Evolutionary conservation across 768 basidiomycete species (phyloP), one percentile per base, ranked within the genome.

Genomic region (Hypsizygus marmoreus): DNA sequence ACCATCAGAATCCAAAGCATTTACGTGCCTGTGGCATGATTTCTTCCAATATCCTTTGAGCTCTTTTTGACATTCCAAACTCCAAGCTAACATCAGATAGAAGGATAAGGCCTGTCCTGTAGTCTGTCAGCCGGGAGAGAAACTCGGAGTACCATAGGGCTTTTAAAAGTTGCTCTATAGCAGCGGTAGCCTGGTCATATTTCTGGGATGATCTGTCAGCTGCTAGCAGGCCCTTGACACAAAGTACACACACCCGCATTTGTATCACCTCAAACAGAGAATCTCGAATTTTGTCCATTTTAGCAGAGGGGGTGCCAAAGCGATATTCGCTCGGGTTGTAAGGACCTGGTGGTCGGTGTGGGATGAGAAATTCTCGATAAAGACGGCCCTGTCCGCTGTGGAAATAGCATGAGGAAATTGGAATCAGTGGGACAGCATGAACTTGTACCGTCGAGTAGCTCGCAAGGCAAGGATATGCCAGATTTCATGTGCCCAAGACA

Each of bases 71-170:
- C 77, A 91, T 81, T 12, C 83, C 85, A 58, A 88, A 86, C 55
- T 91, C 88, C 14, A 92, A 66, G 6, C 82, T 81, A 49, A 89
- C 66, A 56, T 94, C 91, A 1, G 91, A 91, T 14, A 93, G 75
- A 24, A 91, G 61, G 48, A 87, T 74, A 24, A 87, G 74, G 0
- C 80, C 84, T 3, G 81, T 79, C 45, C 91, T 75, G 57, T 92
- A 88, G 17, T 82, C 61, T 12, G 75, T 73, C 56, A 82, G 78
- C 44, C 84, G 79, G 42, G 81, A 79, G 43, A 88, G 78, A 59
- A 88, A 89, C 62, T 93, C 89, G 0, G 90, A 80, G 47, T 86
- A 75, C 88, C 90, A 92, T 28, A 92, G 62, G 2, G 85, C 79
- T 45, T 75, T 81, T 20, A 94, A 67, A 19, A 93, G 69, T 31